phyloP scores from a whole-genome alignment of 352 stramenopile species.

The Pythium brachiatum region DNA sequence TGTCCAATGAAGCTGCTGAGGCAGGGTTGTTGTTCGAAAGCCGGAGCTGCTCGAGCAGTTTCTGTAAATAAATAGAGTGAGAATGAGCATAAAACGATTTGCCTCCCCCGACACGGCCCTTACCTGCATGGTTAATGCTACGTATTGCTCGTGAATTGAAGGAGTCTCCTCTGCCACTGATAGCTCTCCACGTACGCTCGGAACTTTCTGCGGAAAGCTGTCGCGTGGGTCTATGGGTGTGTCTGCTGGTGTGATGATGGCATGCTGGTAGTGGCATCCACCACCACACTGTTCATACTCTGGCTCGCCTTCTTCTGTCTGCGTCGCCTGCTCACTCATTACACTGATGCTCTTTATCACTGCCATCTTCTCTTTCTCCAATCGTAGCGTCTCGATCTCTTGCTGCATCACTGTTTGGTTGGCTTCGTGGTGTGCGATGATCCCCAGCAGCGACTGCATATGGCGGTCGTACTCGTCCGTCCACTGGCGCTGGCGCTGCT shows the following conservation, averaged over 20 bases:
- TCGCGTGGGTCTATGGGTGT: background rate
- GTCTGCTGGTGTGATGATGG: background rate
- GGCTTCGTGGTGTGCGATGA: conserved; percentile 45
- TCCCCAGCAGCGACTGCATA: conserved; percentile 45
- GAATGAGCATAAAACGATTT: no score
- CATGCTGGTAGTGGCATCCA: background rate
- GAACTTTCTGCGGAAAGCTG: background rate
- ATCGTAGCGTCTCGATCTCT: conserved; percentile 23
- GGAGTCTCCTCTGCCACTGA: background rate
- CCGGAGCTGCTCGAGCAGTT: conserved; percentile 37
- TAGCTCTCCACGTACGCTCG: background rate
- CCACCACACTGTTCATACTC: background rate
- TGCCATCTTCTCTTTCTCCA: background rate
- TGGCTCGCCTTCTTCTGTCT: background rate
- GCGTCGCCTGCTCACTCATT: background rate
- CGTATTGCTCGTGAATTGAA: conserved; percentile 17
- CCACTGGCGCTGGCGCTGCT: conserved; percentile 34
- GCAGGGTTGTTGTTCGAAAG: conserved; percentile 12
- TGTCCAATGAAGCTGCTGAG: conserved; percentile 9
- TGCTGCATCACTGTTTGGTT: conserved; percentile 15
- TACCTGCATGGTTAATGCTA: conserved; percentile 19
- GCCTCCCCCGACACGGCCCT: background rate
- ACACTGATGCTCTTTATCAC: background rate
- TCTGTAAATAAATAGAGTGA: conserved; percentile 20
- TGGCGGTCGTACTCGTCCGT: conserved; percentile 42